These are phyloP conservation scores for maize (Zea mays) DNA, from an alignment of 176 grass and related monocot genomes.

Conservation along the genomic window Zm-B73-REFERENCE-NAM-5.0 NC_050097.1:213339501-213340000, in stretches of 20 bases:
- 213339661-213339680: constrained; percentile 77
- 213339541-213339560: too few species aligned
- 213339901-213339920: constrained; percentile 12
- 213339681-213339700: constrained; percentile 75
- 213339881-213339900: constrained; percentile 83
- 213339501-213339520: too few species aligned
- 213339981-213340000: neutral
- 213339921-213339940: neutral
- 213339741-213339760: neutral
- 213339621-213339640: constrained; percentile 86
- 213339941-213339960: neutral
- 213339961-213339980: neutral
- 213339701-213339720: constrained; percentile 83
- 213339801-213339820: constrained; percentile 96
- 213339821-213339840: constrained; percentile 90
- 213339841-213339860: constrained; percentile 93
- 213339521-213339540: too few species aligned
- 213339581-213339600: constrained; percentile 31
- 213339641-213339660: constrained; percentile 99
- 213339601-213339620: constrained; percentile 98
- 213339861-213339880: constrained; percentile 97
- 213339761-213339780: neutral
- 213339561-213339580: neutral
- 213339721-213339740: constrained; percentile 48
- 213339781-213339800: neutral